Percentiles rank a stretch among this genome's conserved stretches.
Conservation (phyloP, 176 grass and related monocot species). For the Lolium multiflorum region DNA sequence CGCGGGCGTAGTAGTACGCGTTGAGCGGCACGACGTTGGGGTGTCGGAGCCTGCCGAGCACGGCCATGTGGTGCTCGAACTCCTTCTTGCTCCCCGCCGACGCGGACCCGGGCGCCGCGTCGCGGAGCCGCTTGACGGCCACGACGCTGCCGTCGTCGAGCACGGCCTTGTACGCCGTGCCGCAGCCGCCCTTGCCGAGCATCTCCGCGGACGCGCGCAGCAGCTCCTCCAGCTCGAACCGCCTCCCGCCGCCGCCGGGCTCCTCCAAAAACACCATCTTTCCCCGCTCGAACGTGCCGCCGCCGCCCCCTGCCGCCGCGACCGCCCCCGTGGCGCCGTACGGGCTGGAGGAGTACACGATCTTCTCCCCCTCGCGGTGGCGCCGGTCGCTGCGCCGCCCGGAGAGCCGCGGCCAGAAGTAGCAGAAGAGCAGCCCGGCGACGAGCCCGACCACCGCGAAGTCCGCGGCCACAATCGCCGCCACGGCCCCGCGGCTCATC, state of each 20-base stretch:
- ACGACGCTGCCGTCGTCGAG: constrained; percentile 82
- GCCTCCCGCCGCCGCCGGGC: constrained; percentile 30
- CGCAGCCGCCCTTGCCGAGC: constrained; percentile 89
- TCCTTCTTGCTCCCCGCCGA: constrained; percentile 65
- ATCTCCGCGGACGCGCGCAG: constrained; percentile 96
- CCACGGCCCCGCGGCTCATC: constrained; percentile 77
- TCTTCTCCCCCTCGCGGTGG: constrained; percentile 89
- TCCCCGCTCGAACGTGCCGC: constrained; percentile 62
- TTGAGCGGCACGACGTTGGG: constrained; percentile 75
- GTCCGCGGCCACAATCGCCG: constrained; percentile 77
- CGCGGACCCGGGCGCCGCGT: constrained; percentile 40
- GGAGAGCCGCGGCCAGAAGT: constrained; percentile 93
- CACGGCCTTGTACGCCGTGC: constrained; percentile 89
- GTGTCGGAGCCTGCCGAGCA: constrained; percentile 72
- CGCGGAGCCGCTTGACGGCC: constrained; percentile 90
- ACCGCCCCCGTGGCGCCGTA: constrained; percentile 59
- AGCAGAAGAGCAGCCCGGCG: constrained; percentile 81
- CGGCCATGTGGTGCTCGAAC: constrained; percentile 91
- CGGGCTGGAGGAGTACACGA: constrained; percentile 95
- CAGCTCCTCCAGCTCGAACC: constrained; percentile 91
- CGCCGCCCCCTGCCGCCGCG: constrained; percentile 6
- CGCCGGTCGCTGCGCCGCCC: constrained; percentile 50
- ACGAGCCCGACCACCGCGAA: constrained; percentile 85
- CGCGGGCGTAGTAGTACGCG: constrained; percentile 92
- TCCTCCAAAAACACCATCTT: constrained; percentile 87